A percentile compares a stretch with the other conserved stretches of the same genome.
Conservation (phyloP, 768 basidiomycete species). For the Suillus tomentosus region DNA sequence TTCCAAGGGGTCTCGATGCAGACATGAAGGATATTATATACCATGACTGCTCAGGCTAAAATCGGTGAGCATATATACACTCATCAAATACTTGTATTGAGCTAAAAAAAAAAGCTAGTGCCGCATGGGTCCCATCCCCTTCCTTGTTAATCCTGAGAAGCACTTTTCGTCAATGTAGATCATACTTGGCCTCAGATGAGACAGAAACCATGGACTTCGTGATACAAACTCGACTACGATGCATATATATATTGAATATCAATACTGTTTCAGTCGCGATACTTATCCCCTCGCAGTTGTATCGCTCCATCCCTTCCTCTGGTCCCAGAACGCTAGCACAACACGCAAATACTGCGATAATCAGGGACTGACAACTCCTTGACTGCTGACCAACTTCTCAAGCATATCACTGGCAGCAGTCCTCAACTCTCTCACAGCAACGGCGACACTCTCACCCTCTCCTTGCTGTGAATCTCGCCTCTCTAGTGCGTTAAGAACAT, state of each 20-base stretch:
- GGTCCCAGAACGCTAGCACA: neutral
- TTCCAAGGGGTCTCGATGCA: conserved; percentile 43
- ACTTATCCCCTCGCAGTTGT: neutral
- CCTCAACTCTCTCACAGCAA: neutral
- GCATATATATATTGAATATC: too few species aligned
- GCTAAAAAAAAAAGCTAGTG: conserved; percentile 9
- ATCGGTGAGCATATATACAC: conserved; percentile 20
- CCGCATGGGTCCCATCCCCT: conserved; percentile 69
- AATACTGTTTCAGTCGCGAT: neutral
- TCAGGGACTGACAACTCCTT: neutral
- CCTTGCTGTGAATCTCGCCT: neutral
- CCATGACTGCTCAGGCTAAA: conserved; percentile 37
- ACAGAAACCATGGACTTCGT: conserved; percentile 66
- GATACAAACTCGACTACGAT: too few species aligned
- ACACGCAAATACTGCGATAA: neutral
- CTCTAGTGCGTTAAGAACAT: neutral
- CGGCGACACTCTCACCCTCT: neutral
- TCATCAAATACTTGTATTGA: neutral
- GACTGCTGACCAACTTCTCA: neutral
- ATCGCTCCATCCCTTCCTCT: neutral
- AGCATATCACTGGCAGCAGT: neutral
- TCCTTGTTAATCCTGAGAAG: conserved; percentile 71
- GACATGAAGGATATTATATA: conserved; percentile 40
- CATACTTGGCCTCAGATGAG: conserved; percentile 79
- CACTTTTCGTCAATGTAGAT: conserved; percentile 79